Base-by-base conservation (phyloP, 768 basidiomycete genomes). In the Agrocybe chaxingu region DNA sequence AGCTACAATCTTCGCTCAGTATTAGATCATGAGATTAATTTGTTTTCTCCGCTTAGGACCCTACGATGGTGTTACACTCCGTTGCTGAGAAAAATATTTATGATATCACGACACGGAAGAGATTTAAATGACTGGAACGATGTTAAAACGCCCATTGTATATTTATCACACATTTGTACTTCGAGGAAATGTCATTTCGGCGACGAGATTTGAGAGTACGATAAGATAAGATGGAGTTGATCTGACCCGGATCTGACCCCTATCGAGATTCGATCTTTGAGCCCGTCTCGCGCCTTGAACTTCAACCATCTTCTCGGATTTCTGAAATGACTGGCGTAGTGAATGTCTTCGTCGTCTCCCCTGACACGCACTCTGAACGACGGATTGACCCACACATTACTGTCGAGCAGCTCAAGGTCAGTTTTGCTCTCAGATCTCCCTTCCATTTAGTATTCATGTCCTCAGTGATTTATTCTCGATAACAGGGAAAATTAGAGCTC, bases 311-410 rank as follows among this genome's bases (percentile, higher is more conserved):
- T 5, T 24, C 24, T 24, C 5, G 5, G 24, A 24, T 24, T 36
- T 16, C 11, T 31, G 45, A 33, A n/a, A 62, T 68, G 63, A 65
- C 66, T 24, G 51, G 55, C 32, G 55, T 66, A 36, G 73, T 92
- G 41, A 87, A 80, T 47, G 70, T 97, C 39, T 93, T 84, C 57
- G 85, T 98, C 6, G 65, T 80, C 9, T 98, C 95, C 7, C 86
- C 85, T 5, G 92, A 97, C 62, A 96, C 94, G 1, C 87, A 82
- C 56, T 92, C 92, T 0, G 96, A 98, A 69, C 81, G 96, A 42
- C 80, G 89, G 0, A 81, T 92, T 54, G 89, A 94, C 59, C 79
- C 84, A 19, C 79, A 84, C 54, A 70, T 84, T 30, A 87, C 89
- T 0, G 76, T 98, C 43, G 76, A 76, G 33, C 80, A 89, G 58